Evolutionary conservation across 2,329 filamentous ascomycete species (phyloP), one percentile per base, ranked within the genome.

Genomic region (Hymenotorrendiella dingleyae): DNA sequence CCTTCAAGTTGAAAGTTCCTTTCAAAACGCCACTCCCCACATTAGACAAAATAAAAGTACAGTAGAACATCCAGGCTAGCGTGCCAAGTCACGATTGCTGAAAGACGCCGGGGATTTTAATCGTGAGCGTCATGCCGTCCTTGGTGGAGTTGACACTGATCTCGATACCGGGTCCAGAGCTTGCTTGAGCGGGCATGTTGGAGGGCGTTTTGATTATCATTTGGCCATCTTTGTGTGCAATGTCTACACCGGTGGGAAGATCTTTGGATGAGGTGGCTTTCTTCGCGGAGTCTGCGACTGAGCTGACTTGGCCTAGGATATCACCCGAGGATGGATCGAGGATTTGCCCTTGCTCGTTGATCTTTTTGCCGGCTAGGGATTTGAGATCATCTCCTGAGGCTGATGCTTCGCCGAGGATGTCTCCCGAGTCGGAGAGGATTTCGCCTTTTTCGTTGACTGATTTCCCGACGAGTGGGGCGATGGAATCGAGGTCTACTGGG

Each of bases 111-210:
- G 54, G 54, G 32, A 57, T 56, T 28, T 49, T 52, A 28, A 57
- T 57, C 29, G 48, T 54, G 7, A 57, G 42, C 20, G 43, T 53
- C 11, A 52, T 57, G 17, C 54, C 54, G 4, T 51, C 49, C 37
- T 53, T 52, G 16, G 49, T 56, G n/a, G 52, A 54, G 34, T 55
- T 43, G 7, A 57, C 48, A 6, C 40, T 48, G 29, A 57, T 57
- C 45, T 56, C 50, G 33, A 57, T 57, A 4, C 54, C 54, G 6
- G 35, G 43, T n/a, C 21, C 39, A 14, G 36, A 30, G 11, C 29
- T 19, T 17, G 22, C 14, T n/a, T n/a, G n/a, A 20, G 29, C 29
- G 7, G 23, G 14, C 8, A 29, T 35, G 2, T 27, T 21, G 20
- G 34, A 38, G 4, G 34, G 35, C 7, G 41, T 34, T 14, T 43